Percentiles rank a stretch among this genome's conserved stretches.
phyloP scores from a whole-genome alignment of 2,329 filamentous ascomycete species.

The Colletotrichum caudatum region DNA sequence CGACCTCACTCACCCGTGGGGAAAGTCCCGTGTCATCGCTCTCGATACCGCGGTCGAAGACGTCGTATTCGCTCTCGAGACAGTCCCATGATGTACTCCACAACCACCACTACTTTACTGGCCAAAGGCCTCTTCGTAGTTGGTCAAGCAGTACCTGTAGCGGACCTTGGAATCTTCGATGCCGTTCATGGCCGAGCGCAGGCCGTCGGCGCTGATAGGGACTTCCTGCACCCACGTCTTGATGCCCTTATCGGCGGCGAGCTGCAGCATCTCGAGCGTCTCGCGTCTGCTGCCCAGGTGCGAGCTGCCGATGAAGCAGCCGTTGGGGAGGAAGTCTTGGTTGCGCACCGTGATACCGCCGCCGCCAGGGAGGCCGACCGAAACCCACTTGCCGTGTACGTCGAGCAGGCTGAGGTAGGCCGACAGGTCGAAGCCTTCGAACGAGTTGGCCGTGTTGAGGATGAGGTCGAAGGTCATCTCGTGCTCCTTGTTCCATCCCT shows the following conservation, averaged over 20 bases:
- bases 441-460: constrained; percentile 79
- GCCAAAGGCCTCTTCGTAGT: constrained; percentile 77
- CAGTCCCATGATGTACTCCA: not conserved
- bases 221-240: constrained; percentile 80
- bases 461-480: constrained; percentile 79
- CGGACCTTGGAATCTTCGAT: constrained; percentile 78
- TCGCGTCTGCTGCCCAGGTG: constrained; percentile 79
- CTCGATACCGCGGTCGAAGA: not conserved
- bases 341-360: constrained; percentile 77
- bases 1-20: not conserved
- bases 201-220: constrained; percentile 77
- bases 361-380: constrained; percentile 83
- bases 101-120: constrained; percentile 47
- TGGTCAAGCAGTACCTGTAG: constrained; percentile 81
- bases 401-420: constrained; percentile 84
- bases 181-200: constrained; percentile 76
- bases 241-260: constrained; percentile 77
- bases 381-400: constrained; percentile 84
- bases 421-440: constrained; percentile 74
- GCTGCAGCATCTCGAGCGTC: constrained; percentile 77
- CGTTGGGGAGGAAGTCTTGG: constrained; percentile 81
- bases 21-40: not conserved
- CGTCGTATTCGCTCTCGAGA: not conserved
- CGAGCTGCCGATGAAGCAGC: constrained; percentile 77
- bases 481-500: constrained; percentile 68